Percentiles rank a stretch among this genome's conserved stretches.
Conservation (phyloP, 2,329 filamentous ascomycete species). For the Sclerotinia spermophila region DNA sequence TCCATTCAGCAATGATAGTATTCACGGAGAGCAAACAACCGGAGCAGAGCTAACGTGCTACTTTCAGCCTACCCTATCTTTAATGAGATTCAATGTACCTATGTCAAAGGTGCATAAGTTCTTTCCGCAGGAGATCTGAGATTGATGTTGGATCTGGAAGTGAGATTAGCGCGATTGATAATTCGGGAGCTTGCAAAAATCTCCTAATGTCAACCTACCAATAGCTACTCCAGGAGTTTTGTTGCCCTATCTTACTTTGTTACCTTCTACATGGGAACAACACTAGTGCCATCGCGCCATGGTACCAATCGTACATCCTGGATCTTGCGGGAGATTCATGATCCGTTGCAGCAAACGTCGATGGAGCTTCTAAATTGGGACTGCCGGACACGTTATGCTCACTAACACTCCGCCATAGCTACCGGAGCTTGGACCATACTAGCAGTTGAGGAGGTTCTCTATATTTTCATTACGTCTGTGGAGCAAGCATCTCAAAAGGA, state of each 20-base stretch:
- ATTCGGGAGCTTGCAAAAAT: constrained; percentile 9
- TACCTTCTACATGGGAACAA: background rate
- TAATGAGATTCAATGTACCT: background rate
- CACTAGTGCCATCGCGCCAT: background rate
- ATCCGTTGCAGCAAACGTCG: background rate
- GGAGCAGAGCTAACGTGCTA: constrained; percentile 8
- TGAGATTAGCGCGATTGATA: background rate
- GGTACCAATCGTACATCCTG: background rate
- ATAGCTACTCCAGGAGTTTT: constrained; percentile 5
- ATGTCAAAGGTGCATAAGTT: background rate
- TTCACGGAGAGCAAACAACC: background rate
- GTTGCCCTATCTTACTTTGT: constrained; percentile 4
- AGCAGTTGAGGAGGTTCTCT: background rate
- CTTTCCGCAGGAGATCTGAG: background rate
- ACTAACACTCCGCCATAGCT: background rate
- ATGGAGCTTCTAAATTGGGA: constrained; percentile 9
- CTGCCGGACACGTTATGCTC: background rate
- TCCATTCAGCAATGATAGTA: background rate
- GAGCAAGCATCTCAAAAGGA: background rate
- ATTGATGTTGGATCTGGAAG: background rate
- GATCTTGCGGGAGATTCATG: constrained; percentile 2
- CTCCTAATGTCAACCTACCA: background rate
- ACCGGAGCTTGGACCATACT: constrained; percentile 4
- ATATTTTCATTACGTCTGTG: background rate
- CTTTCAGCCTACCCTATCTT: constrained; percentile 4